phyloP scores from a whole-genome alignment of 1,139 yeast genomes.

The Diutina rugosa region DNA sequence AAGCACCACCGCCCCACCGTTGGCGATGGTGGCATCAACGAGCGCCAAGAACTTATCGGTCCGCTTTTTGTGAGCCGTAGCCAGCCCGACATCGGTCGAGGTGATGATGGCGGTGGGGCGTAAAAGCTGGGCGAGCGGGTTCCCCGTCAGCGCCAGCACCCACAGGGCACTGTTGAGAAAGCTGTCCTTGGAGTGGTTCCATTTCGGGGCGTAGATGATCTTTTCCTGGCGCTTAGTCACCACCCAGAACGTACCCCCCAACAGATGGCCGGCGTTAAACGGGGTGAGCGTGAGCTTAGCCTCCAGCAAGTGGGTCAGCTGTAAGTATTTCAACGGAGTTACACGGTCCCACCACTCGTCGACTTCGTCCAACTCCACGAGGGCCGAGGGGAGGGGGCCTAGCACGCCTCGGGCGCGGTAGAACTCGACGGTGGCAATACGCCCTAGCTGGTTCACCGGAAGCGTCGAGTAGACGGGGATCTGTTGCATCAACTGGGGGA shows the following conservation, averaged over 20 bases:
- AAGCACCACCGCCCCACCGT: slow-evolving; percentile 62
- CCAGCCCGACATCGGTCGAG: slow-evolving; percentile 58
- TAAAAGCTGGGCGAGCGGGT: slow-evolving; percentile 49
- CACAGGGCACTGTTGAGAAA: slow-evolving; percentile 76
- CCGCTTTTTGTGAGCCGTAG: slow-evolving; percentile 51
- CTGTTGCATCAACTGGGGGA: slow-evolving; percentile 45
- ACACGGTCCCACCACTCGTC: slow-evolving; percentile 71
- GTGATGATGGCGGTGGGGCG: slow-evolving; percentile 84
- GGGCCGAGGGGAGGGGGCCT: slow-evolving; percentile 57
- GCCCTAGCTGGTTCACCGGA: slow-evolving; percentile 79
- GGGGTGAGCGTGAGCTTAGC: slow-evolving; percentile 62
- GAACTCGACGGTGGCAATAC: slow-evolving; percentile 71
- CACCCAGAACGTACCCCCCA: slow-evolving; percentile 90
- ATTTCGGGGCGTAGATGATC: slow-evolving; percentile 76
- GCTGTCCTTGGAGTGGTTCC: slow-evolving; percentile 90
- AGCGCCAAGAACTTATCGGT: slow-evolving; percentile 51
- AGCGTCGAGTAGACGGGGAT: slow-evolving; percentile 79
- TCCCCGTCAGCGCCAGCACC: slow-evolving; percentile 28
- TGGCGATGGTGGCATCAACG: slow-evolving; percentile 54
- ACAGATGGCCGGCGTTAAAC: slow-evolving; percentile 80
- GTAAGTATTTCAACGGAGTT: slow-evolving; percentile 62
- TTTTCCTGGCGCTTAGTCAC: slow-evolving; percentile 64
- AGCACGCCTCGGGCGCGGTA: slow-evolving; percentile 61
- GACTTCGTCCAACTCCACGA: slow-evolving; percentile 59
- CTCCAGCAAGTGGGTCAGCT: slow-evolving; percentile 51